Conservation (phyloP, 805 yeast genomes). For the Metschnikowia proteae region DNA sequence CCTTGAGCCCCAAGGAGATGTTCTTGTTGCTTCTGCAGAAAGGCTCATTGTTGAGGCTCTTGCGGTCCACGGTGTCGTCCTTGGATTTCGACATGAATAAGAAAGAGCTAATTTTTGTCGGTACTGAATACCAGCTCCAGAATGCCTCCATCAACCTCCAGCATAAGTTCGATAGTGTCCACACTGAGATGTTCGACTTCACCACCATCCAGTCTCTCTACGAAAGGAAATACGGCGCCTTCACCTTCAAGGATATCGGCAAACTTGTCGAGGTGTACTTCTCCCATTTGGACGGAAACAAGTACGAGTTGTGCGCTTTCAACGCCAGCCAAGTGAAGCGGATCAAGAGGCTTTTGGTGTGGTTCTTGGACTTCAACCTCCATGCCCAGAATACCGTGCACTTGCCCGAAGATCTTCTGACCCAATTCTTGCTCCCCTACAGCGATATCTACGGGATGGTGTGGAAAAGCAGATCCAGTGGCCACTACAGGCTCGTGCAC, state of each 20-base stretch:
- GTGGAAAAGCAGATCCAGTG: slow-evolving; percentile 28
- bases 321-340: slow-evolving; percentile 28
- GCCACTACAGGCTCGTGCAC: slow-evolving; percentile 13
- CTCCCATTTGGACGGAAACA: slow-evolving; percentile 23
- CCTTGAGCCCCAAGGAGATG: slow-evolving; percentile 35
- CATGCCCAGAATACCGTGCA: slow-evolving; percentile 21
- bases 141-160: slow-evolving; percentile 43
- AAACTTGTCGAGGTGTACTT: slow-evolving; percentile 35
- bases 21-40: slow-evolving; percentile 38
- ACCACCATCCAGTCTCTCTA: slow-evolving; percentile 24
- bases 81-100: slow-evolving; percentile 33
- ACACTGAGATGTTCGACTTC: slow-evolving; percentile 31
- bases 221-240: slow-evolving; percentile 25
- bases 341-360: slow-evolving; percentile 36
- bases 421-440: slow-evolving; percentile 22
- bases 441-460: slow-evolving; percentile 29
- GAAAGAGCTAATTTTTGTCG: slow-evolving; percentile 30
- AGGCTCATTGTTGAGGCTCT: slow-evolving; percentile 37
- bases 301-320: slow-evolving; percentile 31
- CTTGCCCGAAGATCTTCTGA: slow-evolving; percentile 13
- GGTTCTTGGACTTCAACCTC: slow-evolving; percentile 35
- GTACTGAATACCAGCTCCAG: slow-evolving; percentile 38
- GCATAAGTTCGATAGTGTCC: slow-evolving; percentile 26
- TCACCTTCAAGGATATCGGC: slow-evolving; percentile 26
- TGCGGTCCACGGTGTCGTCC: slow-evolving; percentile 40